Percentiles rank a stretch among this genome's conserved stretches.
Evolutionary conservation across 495 filamentous ascomycete genomes (phyloP).

Genomic region (Xylaria intraflava): DNA sequence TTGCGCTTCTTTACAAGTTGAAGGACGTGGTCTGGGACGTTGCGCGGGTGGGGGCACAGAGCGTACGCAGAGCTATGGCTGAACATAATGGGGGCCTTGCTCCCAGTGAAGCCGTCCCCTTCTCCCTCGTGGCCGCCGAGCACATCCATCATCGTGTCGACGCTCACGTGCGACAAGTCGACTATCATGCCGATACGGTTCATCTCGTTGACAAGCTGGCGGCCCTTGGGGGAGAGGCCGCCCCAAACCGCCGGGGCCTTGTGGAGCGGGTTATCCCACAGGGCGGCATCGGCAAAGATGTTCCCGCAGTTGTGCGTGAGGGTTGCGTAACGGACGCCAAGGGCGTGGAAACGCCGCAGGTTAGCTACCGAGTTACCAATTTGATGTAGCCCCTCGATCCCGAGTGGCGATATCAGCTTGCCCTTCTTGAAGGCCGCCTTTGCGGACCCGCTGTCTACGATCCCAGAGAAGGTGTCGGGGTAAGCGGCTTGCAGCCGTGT

Average conservation of each 20-base stretch:
- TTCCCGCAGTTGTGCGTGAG: constrained; percentile 95
- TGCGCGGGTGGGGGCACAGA: constrained; percentile 63
- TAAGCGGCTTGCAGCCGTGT: constrained; percentile 60
- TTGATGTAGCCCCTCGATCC: constrained; percentile 90
- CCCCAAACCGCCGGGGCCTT: constrained; percentile 48
- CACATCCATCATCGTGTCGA: constrained; percentile 65
- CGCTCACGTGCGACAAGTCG: constrained; percentile 61
- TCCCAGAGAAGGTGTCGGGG: constrained; percentile 60
- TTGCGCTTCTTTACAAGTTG: constrained; percentile 52
- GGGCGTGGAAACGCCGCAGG: constrained; percentile 62
- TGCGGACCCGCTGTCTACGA: constrained; percentile 52
- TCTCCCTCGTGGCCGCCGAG: constrained; percentile 36
- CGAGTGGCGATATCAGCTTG: constrained; percentile 59
- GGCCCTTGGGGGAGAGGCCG: constrained; percentile 65
- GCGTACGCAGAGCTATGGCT: constrained; percentile 62
- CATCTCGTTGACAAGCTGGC: constrained; percentile 64
- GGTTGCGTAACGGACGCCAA: constrained; percentile 88
- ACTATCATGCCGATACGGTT: constrained; percentile 76
- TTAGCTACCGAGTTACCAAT: constrained; percentile 81
- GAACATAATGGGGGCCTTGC: constrained; percentile 65
- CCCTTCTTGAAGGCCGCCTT: constrained; percentile 52
- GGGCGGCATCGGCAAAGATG: constrained; percentile 76
- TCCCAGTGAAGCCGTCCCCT: constrained; percentile 38
- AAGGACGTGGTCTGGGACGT: constrained; percentile 67
- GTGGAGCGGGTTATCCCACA: constrained; percentile 42